Base-by-base conservation (phyloP, 2,329 filamentous ascomycete species). In the Albifimbria verrucaria region DNA sequence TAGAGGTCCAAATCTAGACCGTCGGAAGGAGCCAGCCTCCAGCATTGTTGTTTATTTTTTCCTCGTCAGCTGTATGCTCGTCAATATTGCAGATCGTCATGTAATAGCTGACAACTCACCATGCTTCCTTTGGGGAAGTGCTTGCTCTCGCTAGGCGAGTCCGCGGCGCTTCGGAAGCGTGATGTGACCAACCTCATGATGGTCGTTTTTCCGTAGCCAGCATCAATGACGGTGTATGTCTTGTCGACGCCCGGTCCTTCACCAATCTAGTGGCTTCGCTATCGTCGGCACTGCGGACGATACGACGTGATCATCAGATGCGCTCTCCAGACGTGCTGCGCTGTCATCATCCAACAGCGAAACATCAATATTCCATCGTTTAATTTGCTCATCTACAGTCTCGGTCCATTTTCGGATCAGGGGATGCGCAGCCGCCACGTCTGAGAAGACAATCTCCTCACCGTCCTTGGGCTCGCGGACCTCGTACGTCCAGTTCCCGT, bases 401-500 rank as follows among this genome's bases (percentile, higher is more conserved):
- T 17, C 63, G 28, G 73, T 73, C 89, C 89, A 92, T 66, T 78
- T 85, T 53, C 60, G 68, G 39, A 92, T 66, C 48, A 90, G 59
- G 36, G 89, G 89, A 69, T 92, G 89, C 23, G 82, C 79, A 39
- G 72, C 75, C 1, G 87, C 88, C 45, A 92, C 81, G 63, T 87
- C 79, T 36, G 75, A 68, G 59, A 88, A 86, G 3, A 83, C 69
- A 2, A 80, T 68, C 7, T 78, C 77, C 45, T 61, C 66, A 5
- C 70, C 67, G 7, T 68, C 72, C 6, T 67, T 63, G 7, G 53
- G 54, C 20, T 55, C 48, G 49, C 69, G 64, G 25, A 89, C 79
- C 1, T 79, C 72, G 66, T 81, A 93, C 61, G 72, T 84, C 87
- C 88, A 92, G 39, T 85, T 82, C 1, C 89, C 89, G 63, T 90